Conservation (phyloP, 2,329 filamentous ascomycete genomes). For the Ophioceras dolichostomum region DNA sequence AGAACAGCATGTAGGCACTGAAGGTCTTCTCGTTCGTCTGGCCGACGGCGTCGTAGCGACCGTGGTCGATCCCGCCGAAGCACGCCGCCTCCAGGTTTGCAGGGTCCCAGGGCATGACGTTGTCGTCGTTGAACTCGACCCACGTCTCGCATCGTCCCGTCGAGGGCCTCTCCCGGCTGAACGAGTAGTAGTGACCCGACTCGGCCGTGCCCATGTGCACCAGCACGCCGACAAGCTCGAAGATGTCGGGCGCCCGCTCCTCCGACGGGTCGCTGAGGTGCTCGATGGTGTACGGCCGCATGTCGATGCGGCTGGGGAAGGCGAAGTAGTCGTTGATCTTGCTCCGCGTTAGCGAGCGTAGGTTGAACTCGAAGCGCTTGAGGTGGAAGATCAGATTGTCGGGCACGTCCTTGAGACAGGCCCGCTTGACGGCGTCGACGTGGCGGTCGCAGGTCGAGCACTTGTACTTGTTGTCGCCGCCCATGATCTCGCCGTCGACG, state of each 20-base stretch:
- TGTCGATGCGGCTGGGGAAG: slow-evolving; percentile 74
- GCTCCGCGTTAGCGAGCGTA: slow-evolving; percentile 63
- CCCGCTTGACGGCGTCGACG: slow-evolving; percentile 86
- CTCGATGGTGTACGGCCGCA: slow-evolving; percentile 83
- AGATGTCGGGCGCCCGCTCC: slow-evolving; percentile 55
- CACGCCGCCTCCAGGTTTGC: slow-evolving; percentile 61
- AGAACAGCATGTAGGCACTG: slow-evolving; percentile 98
- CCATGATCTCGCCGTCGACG: slow-evolving; percentile 91
- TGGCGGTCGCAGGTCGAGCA: slow-evolving; percentile 81
- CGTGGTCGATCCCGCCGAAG: slow-evolving; percentile 59
- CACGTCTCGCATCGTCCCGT: slow-evolving; percentile 40
- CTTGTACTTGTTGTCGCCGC: slow-evolving; percentile 97
- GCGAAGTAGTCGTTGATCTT: slow-evolving; percentile 96
- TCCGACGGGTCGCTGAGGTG: slow-evolving; percentile 54
- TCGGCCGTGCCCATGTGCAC: slow-evolving; percentile 90
- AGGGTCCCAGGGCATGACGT: slow-evolving; percentile 65
- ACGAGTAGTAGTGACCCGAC: slow-evolving; percentile 95
- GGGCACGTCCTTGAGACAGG: slow-evolving; percentile 83
- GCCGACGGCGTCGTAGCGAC: slow-evolving; percentile 30
- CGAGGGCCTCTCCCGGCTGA: slow-evolving; percentile 67
- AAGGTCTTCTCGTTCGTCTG: slow-evolving; percentile 53
- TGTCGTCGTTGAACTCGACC: slow-evolving; percentile 93
- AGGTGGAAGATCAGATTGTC: slow-evolving; percentile 93
- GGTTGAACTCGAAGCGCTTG: slow-evolving; percentile 76
- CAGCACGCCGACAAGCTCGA: slow-evolving; percentile 88